Conservation (phyloP, 23 red algal species). For the Gracilaria gracilis region DNA sequence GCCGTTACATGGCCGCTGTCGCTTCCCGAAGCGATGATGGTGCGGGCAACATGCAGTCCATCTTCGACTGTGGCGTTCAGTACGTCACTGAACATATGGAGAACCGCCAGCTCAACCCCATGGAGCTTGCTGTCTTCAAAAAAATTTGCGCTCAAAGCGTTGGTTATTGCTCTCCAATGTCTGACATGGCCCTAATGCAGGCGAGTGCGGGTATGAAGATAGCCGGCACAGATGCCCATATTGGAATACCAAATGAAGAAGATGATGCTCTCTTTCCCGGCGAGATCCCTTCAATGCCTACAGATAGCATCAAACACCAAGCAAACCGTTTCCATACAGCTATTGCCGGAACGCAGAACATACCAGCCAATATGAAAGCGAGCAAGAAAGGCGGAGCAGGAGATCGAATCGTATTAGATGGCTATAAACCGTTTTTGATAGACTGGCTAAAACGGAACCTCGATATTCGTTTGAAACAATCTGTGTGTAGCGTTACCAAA, state of each 20-base stretch:
- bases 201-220: constrained; percentile 49
- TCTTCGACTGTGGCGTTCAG: constrained; percentile 57
- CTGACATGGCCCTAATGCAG: constrained; percentile 60
- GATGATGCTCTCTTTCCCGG: constrained; percentile 64
- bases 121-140: constrained; percentile 37
- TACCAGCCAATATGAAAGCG: constrained; percentile 40
- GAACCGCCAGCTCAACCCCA: constrained; percentile 25
- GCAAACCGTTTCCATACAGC: constrained; percentile 40
- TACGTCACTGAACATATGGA: constrained; percentile 52
- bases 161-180: constrained; percentile 65
- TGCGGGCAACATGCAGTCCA: constrained; percentile 45
- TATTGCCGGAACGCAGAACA: constrained; percentile 37
- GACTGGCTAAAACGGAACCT: constrained; percentile 35
- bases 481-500: constrained; percentile 52
- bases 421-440: constrained; percentile 65
- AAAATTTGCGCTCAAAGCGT: constrained; percentile 62
- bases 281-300: constrained; percentile 33
- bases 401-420: constrained; percentile 72
- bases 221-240: constrained; percentile 19
- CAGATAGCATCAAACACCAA: constrained; percentile 30
- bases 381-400: constrained; percentile 51
- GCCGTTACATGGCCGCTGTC: constrained; percentile 62
- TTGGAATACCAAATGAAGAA: constrained; percentile 62
- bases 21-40: constrained; percentile 47
- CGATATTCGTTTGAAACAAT: constrained; percentile 56